Evolutionary conservation across 768 basidiomycete species (phyloP).

Genomic region (Gelatoporia subvermispora): DNA sequence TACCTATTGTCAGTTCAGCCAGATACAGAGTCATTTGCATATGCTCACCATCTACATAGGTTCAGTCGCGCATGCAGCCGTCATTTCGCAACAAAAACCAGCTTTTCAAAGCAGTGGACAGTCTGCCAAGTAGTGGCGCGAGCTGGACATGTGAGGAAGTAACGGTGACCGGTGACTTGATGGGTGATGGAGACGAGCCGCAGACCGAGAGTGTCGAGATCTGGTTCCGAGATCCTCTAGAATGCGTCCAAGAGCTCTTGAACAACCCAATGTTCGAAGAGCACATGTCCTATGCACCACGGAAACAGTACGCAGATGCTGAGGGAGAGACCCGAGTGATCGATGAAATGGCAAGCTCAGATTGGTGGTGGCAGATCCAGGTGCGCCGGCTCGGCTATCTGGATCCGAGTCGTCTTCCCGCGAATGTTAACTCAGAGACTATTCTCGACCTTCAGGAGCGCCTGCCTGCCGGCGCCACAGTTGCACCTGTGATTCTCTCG

Average conservation of each 20-base stretch:
- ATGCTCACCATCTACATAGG: too few species aligned
- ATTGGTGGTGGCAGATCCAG: conserved; percentile 23
- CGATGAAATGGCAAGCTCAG: conserved; percentile 11
- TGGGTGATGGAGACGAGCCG: too few species aligned
- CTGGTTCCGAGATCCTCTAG: too few species aligned
- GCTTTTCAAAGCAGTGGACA: too few species aligned
- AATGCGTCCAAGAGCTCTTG: conserved; percentile 24
- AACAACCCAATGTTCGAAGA: conserved; percentile 8
- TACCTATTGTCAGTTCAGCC: conserved; percentile 16
- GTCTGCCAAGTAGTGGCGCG: too few species aligned
- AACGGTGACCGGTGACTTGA: too few species aligned
- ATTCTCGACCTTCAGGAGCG: conserved; percentile 9
- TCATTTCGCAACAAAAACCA: too few species aligned
- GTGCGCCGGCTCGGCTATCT: too few species aligned
- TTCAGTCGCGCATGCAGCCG: too few species aligned
- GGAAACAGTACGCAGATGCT: conserved; percentile 20
- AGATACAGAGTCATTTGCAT: too few species aligned
- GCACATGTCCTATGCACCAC: conserved; percentile 1
- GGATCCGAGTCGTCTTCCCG: neutral
- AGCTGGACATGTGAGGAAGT: too few species aligned
- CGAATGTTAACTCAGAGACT: neutral
- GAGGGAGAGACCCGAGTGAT: conserved; percentile 19
- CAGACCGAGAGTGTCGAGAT: too few species aligned
- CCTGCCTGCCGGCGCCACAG: conserved; percentile 10
- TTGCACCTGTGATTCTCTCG: conserved; percentile 23